phyloP scores from a whole-genome alignment of 2,329 filamentous ascomycete species.

The Zymoseptoria tritici region DNA sequence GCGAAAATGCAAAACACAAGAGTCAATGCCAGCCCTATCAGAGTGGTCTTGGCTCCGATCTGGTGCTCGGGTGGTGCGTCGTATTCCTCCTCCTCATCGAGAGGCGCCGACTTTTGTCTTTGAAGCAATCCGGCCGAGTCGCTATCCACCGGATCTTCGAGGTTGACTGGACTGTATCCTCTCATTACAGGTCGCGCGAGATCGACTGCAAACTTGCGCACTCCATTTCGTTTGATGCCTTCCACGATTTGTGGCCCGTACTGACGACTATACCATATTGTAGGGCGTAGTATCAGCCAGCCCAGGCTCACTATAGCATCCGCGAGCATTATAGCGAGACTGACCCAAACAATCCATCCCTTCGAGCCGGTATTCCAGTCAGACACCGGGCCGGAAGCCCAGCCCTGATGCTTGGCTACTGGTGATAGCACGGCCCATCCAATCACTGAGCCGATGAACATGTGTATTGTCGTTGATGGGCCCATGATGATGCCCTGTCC shows the following conservation, averaged over 20 bases:
- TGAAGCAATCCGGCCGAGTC: background rate
- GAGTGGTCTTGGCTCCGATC: constrained; percentile 63
- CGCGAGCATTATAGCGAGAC: constrained; percentile 90
- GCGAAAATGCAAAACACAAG: constrained; percentile 71
- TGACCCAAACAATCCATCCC: constrained; percentile 98
- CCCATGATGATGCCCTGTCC: constrained; percentile 99
- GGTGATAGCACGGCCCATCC: constrained; percentile 91
- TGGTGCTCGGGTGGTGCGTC: constrained; percentile 82
- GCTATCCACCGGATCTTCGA: constrained; percentile 12
- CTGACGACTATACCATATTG: constrained; percentile 42
- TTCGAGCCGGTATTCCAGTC: constrained; percentile 93
- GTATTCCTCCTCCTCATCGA: constrained; percentile 42
- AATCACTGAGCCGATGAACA: constrained; percentile 81
- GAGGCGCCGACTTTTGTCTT: constrained; percentile 1
- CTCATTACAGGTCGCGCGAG: constrained; percentile 29
- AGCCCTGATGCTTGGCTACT: constrained; percentile 73
- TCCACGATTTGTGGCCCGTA: constrained; percentile 31
- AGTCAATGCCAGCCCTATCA: constrained; percentile 68
- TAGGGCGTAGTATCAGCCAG: constrained; percentile 63
- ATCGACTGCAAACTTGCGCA: constrained; percentile 28
- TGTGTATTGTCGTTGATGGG: constrained; percentile 86
- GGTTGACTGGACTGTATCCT: constrained; percentile 34
- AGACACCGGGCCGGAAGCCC: constrained; percentile 78
- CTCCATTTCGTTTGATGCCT: constrained; percentile 22
- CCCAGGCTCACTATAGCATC: constrained; percentile 84